Evolutionary conservation across 106 monocot genomes (phyloP).

Genomic region (Alisma plantagoaquatica): DNA sequence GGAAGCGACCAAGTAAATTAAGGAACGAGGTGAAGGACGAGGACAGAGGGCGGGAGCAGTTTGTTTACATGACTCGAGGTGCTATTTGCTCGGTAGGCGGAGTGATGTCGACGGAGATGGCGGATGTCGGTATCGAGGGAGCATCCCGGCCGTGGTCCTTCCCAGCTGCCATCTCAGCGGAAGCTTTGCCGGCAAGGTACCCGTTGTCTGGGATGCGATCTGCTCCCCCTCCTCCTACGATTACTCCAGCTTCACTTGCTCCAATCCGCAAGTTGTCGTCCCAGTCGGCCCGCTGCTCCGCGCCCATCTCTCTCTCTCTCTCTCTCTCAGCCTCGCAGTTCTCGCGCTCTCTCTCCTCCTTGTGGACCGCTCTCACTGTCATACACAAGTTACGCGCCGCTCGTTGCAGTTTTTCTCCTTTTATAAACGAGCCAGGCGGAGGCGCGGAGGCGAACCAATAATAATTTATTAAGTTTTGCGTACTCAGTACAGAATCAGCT

Average conservation of each 20-base stretch:
- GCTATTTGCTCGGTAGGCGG: slow-evolving; percentile 50
- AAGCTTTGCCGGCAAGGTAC: too few species aligned
- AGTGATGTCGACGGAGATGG: slow-evolving; percentile 54
- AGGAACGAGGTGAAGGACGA: too few species aligned
- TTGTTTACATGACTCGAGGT: slow-evolving; percentile 41
- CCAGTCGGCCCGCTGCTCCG: slow-evolving; percentile 8
- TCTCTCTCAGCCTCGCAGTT: not conserved
- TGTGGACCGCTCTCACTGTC: not conserved
- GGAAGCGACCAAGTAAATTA: not conserved
- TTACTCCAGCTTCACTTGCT: too few species aligned
- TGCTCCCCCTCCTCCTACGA: too few species aligned
- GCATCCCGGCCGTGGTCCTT: not conserved
- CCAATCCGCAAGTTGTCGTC: too few species aligned
- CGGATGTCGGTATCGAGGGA: slow-evolving; percentile 40
- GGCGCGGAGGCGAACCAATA: too few species aligned
- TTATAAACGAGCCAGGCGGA: too few species aligned
- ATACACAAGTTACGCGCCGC: too few species aligned
- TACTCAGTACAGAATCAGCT: too few species aligned
- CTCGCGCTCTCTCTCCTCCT: not conserved
- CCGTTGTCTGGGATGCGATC: too few species aligned
- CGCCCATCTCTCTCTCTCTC: not conserved
- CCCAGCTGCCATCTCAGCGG: not conserved
- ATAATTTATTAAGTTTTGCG: too few species aligned
- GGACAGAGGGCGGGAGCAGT: not conserved
- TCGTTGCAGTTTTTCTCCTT: too few species aligned